Evolutionary conservation across 2,329 filamentous ascomycete genomes (phyloP).

Genomic region (Pseudogymnoascus sp.): DNA sequence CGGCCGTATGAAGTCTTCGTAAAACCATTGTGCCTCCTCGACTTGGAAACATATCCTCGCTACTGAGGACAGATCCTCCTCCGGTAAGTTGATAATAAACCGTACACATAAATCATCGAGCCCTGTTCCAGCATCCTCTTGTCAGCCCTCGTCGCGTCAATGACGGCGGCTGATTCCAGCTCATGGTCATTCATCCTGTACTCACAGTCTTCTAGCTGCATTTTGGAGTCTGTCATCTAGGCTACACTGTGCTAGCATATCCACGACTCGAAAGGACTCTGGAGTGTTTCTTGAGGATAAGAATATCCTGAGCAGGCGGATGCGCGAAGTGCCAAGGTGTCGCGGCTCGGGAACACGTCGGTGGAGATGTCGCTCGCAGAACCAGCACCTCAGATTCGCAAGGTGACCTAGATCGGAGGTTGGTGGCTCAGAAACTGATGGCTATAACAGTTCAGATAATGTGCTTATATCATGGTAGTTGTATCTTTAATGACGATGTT

Average conservation of each 20-base stretch:
- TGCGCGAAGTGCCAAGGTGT: neutral
- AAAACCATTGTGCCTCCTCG: conserved; percentile 99
- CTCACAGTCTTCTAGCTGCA: conserved; percentile 84
- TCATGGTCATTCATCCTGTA: conserved; percentile 14
- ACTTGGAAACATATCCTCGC: conserved; percentile 97
- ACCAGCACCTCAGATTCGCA: neutral
- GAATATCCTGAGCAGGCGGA: neutral
- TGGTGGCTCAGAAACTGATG: neutral
- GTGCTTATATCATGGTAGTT: conserved; percentile 1
- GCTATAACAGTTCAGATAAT: neutral
- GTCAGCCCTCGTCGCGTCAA: neutral
- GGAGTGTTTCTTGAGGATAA: neutral
- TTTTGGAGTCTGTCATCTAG: conserved; percentile 68
- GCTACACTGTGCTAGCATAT: conserved; percentile 52
- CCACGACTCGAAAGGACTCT: conserved; percentile 28
- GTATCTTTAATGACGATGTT: conserved; percentile 2
- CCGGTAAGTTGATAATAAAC: conserved; percentile 94
- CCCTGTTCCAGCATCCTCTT: conserved; percentile 44
- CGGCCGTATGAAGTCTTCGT: conserved; percentile 97
- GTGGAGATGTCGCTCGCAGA: neutral
- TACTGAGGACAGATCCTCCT: conserved; percentile 81
- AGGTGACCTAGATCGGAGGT: neutral
- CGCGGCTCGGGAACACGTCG: neutral
- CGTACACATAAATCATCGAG: conserved; percentile 96
- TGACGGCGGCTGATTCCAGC: neutral